phyloP scores from a whole-genome alignment of 768 basidiomycete genomes.

The Russula sp. region DNA sequence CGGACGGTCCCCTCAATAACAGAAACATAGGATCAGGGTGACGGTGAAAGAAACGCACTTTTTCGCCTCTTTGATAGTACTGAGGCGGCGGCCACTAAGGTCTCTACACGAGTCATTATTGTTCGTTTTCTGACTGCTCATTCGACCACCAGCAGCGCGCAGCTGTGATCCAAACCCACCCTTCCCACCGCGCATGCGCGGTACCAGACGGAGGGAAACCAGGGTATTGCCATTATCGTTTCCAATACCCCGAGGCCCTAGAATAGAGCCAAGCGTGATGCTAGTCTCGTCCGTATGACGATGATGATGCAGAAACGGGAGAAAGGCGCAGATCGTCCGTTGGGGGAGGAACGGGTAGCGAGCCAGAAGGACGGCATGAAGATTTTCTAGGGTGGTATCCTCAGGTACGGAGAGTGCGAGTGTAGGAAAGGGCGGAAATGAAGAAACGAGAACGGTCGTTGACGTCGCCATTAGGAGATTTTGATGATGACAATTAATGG shows the following conservation, averaged over 20 bases:
- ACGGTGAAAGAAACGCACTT: slow-evolving; percentile 50
- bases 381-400: slow-evolving; percentile 41
- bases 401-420: slow-evolving; percentile 47
- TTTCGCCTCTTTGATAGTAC: slow-evolving; percentile 95
- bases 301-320: slow-evolving; percentile 38
- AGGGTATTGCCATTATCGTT: slow-evolving; percentile 35
- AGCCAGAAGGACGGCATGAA: slow-evolving; percentile 45
- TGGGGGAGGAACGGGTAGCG: slow-evolving; percentile 50
- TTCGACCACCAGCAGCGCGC: slow-evolving; percentile 93
- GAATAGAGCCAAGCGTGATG: slow-evolving; percentile 39
- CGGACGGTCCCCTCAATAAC: background rate
- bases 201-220: slow-evolving; percentile 69
- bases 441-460: slow-evolving; percentile 53
- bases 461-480: slow-evolving; percentile 45
- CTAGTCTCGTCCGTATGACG: slow-evolving; percentile 29
- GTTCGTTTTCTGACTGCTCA: slow-evolving; percentile 94
- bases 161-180: slow-evolving; percentile 97
- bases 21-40: slow-evolving; percentile 15
- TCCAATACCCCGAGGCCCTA: slow-evolving; percentile 29
- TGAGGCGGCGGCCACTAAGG: slow-evolving; percentile 82
- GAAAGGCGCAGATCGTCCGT: slow-evolving; percentile 44
- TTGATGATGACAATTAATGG: background rate
- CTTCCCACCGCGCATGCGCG: slow-evolving; percentile 83
- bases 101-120: slow-evolving; percentile 96
- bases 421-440: slow-evolving; percentile 60